A percentile compares a stretch with the other conserved stretches of the same genome.
These are phyloP conservation scores for Brassica nigra DNA, from an alignment of 345 rosid genomes.

Conservation along the genomic window DNA sequence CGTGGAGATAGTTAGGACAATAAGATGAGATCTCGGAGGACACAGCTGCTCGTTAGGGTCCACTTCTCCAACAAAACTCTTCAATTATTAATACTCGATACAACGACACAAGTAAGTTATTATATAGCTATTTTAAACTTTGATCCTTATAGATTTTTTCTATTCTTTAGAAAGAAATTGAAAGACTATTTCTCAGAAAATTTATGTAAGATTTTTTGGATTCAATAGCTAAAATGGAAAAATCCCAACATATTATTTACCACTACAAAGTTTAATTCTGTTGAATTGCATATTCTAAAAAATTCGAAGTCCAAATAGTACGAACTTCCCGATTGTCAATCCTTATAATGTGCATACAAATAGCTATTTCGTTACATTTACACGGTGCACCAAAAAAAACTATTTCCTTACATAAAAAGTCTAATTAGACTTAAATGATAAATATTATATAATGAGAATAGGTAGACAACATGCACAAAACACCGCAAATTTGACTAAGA, in stretches of 20 bases:
- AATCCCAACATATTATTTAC: background rate
- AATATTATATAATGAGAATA: background rate
- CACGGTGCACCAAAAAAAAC: background rate
- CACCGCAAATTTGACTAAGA: constrained; percentile 39
- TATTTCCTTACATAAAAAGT: background rate
- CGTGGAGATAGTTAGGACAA: constrained; percentile 45
- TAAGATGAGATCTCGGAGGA: constrained; percentile 31
- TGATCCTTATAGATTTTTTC: background rate
- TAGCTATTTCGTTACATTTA: background rate
- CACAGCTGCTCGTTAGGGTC: constrained; percentile 43
- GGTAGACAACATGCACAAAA: constrained; percentile 22
- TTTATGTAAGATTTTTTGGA: background rate
- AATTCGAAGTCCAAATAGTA: background rate
- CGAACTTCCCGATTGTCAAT: background rate
- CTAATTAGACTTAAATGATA: background rate
- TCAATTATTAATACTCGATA: constrained; percentile 32
- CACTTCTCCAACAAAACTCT: constrained; percentile 39
- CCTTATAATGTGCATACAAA: background rate
- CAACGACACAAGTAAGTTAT: constrained; percentile 17
- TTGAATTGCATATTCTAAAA: background rate
- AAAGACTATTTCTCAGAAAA: background rate
- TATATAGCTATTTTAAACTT: background rate
- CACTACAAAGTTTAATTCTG: background rate
- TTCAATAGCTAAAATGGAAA: background rate
- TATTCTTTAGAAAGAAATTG: background rate